Evolutionary conservation across 495 filamentous ascomycete species (phyloP), one percentile per base, ranked within the genome.

Genomic region (Lasiosphaeria hispida): DNA sequence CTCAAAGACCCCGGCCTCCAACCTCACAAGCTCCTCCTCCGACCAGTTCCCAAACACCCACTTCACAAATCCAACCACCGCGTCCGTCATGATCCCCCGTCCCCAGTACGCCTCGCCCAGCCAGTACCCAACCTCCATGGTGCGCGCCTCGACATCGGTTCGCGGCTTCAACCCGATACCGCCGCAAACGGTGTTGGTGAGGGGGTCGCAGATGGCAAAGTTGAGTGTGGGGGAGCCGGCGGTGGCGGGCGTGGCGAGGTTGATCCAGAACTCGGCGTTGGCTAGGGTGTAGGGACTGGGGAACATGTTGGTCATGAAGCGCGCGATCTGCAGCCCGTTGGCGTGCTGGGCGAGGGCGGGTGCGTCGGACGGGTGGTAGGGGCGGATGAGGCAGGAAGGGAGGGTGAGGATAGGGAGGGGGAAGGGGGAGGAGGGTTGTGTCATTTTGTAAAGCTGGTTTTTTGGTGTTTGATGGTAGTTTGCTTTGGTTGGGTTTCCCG

Each of bases 121-220:
- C 65, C 68, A 77, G 63, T 77, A 78, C 7, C 75, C 76, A 6
- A 78, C 6, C 63, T 75, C 69, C 43, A 67, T 61, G 17, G 63
- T 71, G 17, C 62, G 59, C 55, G 57, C 64, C 42, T 77, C 66
- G 55, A 71, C 35, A 18, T 74, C 72, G 1, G 15, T 15, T 0
- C 42, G 36, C n/a, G 61, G 50, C 13, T 40, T 63, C 34, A 75
- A 49, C 3, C 72, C 73, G 15, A 78, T 63, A 18, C 58, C 53
- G 38, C 77, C 77, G 3, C 66, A 48, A 47, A 57, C 39, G 33
- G 60, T 39, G 49, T 59, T 34, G 15, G 68, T 68, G 3, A 60
- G 62, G 0, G 53, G 55, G 19, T 66, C 57, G 67, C 59, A 68
- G 57, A 78, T 71, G 56, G 58, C 70, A 47, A 66, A 69, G 59